Evolutionary conservation across 306 rosid species (phyloP).

Genomic region (Sesbania bispinosa): DNA sequence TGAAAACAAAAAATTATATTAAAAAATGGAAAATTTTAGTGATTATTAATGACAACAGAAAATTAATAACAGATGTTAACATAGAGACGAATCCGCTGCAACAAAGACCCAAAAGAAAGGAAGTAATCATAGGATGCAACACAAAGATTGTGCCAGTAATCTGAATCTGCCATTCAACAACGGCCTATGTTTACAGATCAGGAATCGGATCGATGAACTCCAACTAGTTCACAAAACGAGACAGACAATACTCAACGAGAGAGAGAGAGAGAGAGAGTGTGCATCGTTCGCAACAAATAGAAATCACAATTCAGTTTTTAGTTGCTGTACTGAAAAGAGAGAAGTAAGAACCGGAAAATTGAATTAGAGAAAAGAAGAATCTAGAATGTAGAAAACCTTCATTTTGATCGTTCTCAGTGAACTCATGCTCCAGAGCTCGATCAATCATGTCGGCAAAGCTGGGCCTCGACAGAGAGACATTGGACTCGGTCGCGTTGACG

Average conservation of each 20-base stretch:
- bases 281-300: neutral
- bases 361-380: conserved; percentile 7
- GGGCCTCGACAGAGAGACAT: conserved; percentile 57
- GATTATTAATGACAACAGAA: too few relatives aligned
- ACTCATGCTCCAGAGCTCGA: conserved; percentile 91
- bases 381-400: conserved; percentile 56
- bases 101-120: neutral
- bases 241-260: too few relatives aligned
- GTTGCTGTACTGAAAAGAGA: neutral
- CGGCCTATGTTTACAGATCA: conserved; percentile 12
- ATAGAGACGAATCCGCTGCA: too few relatives aligned
- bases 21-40: too few relatives aligned
- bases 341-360: neutral
- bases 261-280: too few relatives aligned
- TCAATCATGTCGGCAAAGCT: conserved; percentile 95
- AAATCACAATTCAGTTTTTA: neutral
- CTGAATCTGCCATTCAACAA: conserved; percentile 13
- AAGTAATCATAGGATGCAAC: conserved; percentile 5
- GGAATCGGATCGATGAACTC: conserved; percentile 9
- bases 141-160: neutral
- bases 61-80: too few relatives aligned
- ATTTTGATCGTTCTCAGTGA: conserved; percentile 84
- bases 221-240: neutral
- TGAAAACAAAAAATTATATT: too few relatives aligned
- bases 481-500: conserved; percentile 57